Evolutionary conservation across 208 protist genomes (phyloP).

Genomic region (Acanthamoeba triangularis): DNA sequence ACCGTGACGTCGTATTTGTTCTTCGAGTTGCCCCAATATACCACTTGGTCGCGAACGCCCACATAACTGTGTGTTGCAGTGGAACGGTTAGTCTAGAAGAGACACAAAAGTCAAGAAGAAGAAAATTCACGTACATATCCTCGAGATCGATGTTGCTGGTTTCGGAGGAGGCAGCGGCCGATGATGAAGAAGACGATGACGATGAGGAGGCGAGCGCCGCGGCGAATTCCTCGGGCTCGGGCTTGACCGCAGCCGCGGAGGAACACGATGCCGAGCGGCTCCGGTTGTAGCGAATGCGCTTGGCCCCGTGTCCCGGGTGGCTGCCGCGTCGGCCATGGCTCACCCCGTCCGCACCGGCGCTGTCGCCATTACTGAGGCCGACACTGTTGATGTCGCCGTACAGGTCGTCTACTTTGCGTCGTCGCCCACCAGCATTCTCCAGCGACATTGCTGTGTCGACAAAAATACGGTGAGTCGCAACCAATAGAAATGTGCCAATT

Average conservation of each 20-base stretch:
- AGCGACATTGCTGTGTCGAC: not conserved
- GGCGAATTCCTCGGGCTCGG: not conserved
- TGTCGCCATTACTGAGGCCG: not conserved
- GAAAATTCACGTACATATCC: not conserved
- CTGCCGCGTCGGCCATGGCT: not conserved
- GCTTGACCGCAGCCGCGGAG: not conserved
- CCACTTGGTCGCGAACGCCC: conserved; percentile 10
- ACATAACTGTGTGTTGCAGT: not conserved
- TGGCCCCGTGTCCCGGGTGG: not conserved
- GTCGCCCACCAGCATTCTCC: not conserved
- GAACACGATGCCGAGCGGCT: not conserved
- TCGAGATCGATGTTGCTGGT: not conserved
- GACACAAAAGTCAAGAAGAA: not conserved
- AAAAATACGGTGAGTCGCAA: not conserved
- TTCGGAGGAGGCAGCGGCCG: not conserved
- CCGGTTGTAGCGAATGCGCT: not conserved
- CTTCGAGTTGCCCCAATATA: conserved; percentile 63
- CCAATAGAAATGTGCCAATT: not conserved
- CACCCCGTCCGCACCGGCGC: too few relatives aligned
- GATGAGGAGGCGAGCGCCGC: not conserved
- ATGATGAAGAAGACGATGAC: not conserved
- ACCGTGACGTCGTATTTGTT: conserved; percentile 43
- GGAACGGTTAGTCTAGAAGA: not conserved
- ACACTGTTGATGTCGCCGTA: not conserved
- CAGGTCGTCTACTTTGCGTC: not conserved